These are phyloP conservation scores for Cymbopogon flexuosus DNA, from an alignment of 202 grass and related monocot species.

Conservation along the genomic window DNA sequence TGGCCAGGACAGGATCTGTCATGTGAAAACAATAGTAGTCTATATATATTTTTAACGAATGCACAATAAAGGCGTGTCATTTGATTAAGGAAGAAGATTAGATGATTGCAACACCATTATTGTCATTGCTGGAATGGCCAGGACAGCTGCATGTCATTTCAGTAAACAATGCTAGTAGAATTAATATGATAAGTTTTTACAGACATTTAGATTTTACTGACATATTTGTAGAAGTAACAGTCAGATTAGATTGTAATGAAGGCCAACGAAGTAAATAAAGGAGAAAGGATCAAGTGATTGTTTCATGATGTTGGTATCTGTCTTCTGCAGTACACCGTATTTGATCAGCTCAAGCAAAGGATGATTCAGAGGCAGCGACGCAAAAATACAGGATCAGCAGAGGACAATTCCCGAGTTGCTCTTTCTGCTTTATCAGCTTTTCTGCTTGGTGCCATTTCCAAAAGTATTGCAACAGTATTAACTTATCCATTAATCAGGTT, in stretches of 20 bases:
- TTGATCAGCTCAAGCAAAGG: slow-evolving; percentile 90
- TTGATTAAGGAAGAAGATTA: neutral
- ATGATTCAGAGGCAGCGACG: slow-evolving; percentile 44
- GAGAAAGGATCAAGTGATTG: neutral
- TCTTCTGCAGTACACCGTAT: slow-evolving; percentile 76
- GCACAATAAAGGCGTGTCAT: neutral
- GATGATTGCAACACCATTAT: neutral
- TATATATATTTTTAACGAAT: neutral
- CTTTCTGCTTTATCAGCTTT: slow-evolving; percentile 92
- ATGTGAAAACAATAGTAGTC: neutral
- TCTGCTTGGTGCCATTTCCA: slow-evolving; percentile 76
- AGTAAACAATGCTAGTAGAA: neutral
- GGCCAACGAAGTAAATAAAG: neutral
- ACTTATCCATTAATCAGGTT: slow-evolving; percentile 97
- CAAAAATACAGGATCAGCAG: slow-evolving; percentile 30
- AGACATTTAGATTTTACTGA: neutral
- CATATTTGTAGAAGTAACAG: neutral
- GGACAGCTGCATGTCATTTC: neutral
- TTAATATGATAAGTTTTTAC: neutral
- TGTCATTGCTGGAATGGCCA: neutral
- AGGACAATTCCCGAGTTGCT: slow-evolving; percentile 51
- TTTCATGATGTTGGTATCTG: neutral
- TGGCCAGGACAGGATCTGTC: neutral
- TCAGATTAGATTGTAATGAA: neutral
- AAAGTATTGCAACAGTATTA: slow-evolving; percentile 77